phyloP scores from a whole-genome alignment of 257 asterid species.

The Solanum appendiculatum region DNA sequence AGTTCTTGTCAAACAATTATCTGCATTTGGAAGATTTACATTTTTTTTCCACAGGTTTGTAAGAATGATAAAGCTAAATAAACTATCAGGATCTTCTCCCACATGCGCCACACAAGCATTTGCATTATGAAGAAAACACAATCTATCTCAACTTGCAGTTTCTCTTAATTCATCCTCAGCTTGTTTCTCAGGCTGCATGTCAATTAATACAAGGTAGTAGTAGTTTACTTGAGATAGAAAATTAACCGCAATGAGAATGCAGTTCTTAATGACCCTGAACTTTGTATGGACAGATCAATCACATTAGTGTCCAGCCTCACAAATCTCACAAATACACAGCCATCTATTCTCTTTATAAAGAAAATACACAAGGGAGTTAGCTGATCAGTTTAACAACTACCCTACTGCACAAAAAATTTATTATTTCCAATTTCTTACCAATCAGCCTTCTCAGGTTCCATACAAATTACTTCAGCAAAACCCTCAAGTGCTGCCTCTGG shows the following conservation, averaged over 20 bases:
- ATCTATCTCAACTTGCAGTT: not conserved
- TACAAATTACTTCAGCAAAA: constrained; percentile 74
- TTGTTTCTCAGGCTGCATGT: not conserved
- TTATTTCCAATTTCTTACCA: constrained; percentile 37
- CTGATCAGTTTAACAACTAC: not conserved
- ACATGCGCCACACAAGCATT: not conserved
- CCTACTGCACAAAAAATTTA: not conserved
- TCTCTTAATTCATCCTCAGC: not conserved
- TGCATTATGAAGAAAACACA: not conserved
- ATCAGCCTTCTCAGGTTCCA: constrained; percentile 98
- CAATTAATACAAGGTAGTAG: not conserved
- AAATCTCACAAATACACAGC: not conserved
- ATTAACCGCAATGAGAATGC: not conserved
- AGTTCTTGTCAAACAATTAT: not conserved
- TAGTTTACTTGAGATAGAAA: not conserved
- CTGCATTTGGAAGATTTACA: not conserved
- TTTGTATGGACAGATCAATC: not conserved
- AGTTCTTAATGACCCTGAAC: not conserved
- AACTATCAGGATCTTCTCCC: not conserved
- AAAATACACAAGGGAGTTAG: not conserved
- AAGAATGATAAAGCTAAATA: not conserved
- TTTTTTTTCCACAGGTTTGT: not conserved
- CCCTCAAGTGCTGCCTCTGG: constrained; percentile 97
- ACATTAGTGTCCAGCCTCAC: not conserved
- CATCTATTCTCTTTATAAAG: not conserved